Conservation (phyloP, 331 rosid species). For the Stylosanthes scabra region DNA sequence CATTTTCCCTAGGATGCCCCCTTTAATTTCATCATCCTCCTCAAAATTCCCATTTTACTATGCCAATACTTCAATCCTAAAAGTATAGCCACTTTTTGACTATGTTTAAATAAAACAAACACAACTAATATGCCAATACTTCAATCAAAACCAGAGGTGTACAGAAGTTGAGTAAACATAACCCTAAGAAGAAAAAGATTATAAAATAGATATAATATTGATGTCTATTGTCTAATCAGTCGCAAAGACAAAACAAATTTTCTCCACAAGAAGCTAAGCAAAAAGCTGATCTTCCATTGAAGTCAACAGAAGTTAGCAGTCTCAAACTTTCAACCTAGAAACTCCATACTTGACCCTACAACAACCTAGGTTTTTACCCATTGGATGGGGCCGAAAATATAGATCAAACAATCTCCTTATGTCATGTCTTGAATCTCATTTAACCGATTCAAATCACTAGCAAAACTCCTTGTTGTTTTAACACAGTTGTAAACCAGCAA, state of each 20-base stretch:
- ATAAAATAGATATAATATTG: not conserved
- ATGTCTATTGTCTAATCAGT: not conserved
- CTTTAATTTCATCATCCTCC: not conserved
- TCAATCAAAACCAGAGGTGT: constrained; percentile 8
- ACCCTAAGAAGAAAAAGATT: not conserved
- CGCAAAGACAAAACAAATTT: not conserved
- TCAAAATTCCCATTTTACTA: not conserved
- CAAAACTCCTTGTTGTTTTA: not conserved
- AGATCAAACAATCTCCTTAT: not conserved
- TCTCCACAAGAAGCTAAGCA: not conserved
- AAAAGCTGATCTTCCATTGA: constrained; percentile 5
- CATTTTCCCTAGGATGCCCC: not conserved
- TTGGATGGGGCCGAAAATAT: not conserved
- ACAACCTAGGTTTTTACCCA: not conserved
- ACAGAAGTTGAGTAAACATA: not conserved
- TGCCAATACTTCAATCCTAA: too few relatives aligned
- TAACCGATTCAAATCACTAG: not conserved
- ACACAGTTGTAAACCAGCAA: not conserved
- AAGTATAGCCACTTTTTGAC: not conserved
- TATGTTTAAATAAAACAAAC: not conserved
- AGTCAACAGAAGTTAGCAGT: not conserved
- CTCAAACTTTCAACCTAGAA: not conserved
- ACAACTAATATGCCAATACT: not conserved
- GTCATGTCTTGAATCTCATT: not conserved
- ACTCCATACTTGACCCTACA: not conserved